A percentile compares a stretch with the other conserved stretches of the same genome.
Evolutionary conservation across 2,329 filamentous ascomycete species (phyloP).

Genomic region (Aspergillus sojae): DNA sequence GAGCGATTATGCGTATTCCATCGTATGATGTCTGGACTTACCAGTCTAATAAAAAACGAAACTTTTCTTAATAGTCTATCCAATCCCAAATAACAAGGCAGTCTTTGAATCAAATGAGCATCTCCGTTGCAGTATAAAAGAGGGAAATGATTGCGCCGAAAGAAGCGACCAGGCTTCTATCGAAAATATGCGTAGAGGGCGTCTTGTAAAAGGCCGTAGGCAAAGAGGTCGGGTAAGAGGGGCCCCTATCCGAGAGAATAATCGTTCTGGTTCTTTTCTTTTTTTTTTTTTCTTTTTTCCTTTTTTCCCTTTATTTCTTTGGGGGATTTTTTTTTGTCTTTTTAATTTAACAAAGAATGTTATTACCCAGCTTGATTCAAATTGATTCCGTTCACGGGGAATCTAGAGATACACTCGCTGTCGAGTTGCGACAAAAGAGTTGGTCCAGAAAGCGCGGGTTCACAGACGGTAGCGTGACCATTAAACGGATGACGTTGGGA

Average conservation of each 20-base stretch:
- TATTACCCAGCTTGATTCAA: slow-evolving; percentile 10
- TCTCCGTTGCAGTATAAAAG: slow-evolving; percentile 12
- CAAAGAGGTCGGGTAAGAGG: slow-evolving; percentile 9
- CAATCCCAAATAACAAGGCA: slow-evolving; percentile 28
- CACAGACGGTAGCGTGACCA: slow-evolving; percentile 36
- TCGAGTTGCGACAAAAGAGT: slow-evolving; percentile 13
- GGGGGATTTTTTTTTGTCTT: background rate
- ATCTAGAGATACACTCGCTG: slow-evolving; percentile 17
- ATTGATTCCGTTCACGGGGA: slow-evolving; percentile 6
- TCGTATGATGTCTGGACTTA: slow-evolving; percentile 26
- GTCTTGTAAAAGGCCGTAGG: slow-evolving; percentile 21
- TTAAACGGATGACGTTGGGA: slow-evolving; percentile 33
- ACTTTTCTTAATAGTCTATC: slow-evolving; percentile 31
- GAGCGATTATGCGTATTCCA: slow-evolving; percentile 13
- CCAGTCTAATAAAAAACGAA: slow-evolving; percentile 33
- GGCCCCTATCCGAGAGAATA: slow-evolving; percentile 7
- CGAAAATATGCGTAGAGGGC: slow-evolving; percentile 15
- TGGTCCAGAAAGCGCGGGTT: slow-evolving; percentile 21
- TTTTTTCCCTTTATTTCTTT: slow-evolving; percentile 8
- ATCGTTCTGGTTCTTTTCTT: slow-evolving; percentile 6
- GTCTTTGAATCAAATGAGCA: slow-evolving; percentile 26
- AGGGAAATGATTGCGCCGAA: slow-evolving; percentile 8
- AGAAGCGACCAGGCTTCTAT: slow-evolving; percentile 36
- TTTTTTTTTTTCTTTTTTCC: slow-evolving; percentile 9
- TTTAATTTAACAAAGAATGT: background rate